Conservation (phyloP, 208 protist genomes). For the Acanthamoeba sp. region DNA sequence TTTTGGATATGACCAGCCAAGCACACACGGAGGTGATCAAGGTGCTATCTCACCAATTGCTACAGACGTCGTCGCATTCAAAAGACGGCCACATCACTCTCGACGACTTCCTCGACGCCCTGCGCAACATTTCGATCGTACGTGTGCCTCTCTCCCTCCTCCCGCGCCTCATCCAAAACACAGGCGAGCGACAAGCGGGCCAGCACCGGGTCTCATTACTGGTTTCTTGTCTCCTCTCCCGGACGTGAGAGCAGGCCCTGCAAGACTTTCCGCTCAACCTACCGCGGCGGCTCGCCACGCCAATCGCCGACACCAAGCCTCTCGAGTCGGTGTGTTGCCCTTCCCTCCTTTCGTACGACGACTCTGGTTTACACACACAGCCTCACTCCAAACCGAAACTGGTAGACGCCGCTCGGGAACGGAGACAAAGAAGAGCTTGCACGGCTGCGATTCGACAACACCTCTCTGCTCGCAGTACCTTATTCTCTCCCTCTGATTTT, state of each 20-base stretch:
- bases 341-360: neutral
- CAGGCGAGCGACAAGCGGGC: too few species aligned
- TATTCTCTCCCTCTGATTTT: neutral
- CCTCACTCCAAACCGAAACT: neutral
- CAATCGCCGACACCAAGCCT: neutral
- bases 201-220: too few species aligned
- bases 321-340: neutral
- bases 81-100: neutral
- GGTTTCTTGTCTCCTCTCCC: too few species aligned
- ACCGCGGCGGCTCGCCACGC: neutral
- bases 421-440: neutral
- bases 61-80: neutral
- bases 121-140: slow-evolving; percentile 52
- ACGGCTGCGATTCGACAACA: slow-evolving; percentile 28
- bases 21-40: slow-evolving; percentile 9
- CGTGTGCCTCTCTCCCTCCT: neutral
- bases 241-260: neutral
- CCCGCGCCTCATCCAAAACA: neutral
- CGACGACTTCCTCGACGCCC: slow-evolving; percentile 38
- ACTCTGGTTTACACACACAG: neutral
- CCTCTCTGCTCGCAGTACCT: neutral
- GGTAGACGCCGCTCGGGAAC: neutral
- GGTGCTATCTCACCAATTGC: neutral
- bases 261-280: slow-evolving; percentile 61
- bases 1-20: neutral